Percentiles rank a stretch among this genome's conserved stretches.
Evolutionary conservation across 2,329 filamentous ascomycete species (phyloP).

Genomic region (Ceratocystis alfenasii): DNA sequence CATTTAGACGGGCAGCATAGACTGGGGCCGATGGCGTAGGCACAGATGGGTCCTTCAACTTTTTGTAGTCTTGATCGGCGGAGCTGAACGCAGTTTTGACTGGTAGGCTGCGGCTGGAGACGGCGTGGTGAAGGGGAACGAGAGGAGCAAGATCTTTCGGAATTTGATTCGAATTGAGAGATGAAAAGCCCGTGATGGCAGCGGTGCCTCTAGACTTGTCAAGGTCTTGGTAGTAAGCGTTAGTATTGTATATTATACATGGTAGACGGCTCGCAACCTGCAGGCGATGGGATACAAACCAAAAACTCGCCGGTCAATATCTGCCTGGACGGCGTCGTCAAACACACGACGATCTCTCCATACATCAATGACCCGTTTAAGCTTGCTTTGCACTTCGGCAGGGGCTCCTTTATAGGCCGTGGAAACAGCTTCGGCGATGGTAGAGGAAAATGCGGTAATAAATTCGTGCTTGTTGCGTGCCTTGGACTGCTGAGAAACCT

Average conservation of each 20-base stretch:
- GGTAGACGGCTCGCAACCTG: not conserved
- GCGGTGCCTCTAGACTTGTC: conserved; percentile 46
- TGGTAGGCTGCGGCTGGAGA: conserved; percentile 59
- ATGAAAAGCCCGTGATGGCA: conserved; percentile 40
- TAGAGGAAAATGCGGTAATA: conserved; percentile 75
- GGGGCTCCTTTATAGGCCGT: conserved; percentile 84
- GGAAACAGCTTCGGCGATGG: conserved; percentile 81
- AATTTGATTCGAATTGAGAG: conserved; percentile 43
- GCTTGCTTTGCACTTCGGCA: conserved; percentile 73
- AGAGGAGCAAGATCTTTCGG: conserved; percentile 68
- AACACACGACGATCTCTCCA: conserved; percentile 86
- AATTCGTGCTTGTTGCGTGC: conserved; percentile 89
- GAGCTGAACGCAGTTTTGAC: conserved; percentile 55
- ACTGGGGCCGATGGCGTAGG: conserved; percentile 71
- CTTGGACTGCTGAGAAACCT: conserved; percentile 93
- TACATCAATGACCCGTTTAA: conserved; percentile 82
- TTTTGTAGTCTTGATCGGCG: conserved; percentile 73
- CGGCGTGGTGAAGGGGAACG: conserved; percentile 58
- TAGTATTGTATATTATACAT: not conserved
- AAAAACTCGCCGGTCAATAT: conserved; percentile 66
- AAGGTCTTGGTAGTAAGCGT: conserved; percentile 37
- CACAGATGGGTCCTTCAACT: conserved; percentile 60
- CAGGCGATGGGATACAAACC: conserved; percentile 41
- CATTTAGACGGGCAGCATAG: conserved; percentile 77
- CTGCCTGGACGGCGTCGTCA: conserved; percentile 63